Conservation (phyloP, 2,329 filamentous ascomycete genomes). For the Fusarium neocosmosporiellum region DNA sequence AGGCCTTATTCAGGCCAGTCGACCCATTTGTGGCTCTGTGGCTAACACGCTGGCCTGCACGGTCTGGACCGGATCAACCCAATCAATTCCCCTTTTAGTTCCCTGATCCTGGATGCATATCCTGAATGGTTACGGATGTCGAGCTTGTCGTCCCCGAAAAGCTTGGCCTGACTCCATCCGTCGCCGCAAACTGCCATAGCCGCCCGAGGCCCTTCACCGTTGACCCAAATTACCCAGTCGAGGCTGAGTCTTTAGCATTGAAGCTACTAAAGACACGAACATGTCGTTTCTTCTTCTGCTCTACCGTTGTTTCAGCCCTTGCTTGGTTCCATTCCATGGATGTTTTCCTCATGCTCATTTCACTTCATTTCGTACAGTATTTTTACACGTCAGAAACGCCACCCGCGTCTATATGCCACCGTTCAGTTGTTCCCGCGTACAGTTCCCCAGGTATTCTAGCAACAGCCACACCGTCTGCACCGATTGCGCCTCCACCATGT, state of each 20-base stretch:
- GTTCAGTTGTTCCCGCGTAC: conserved; percentile 11
- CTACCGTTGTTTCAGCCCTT: not conserved
- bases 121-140: not conserved
- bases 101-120: conserved; percentile 5
- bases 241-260: conserved; percentile 14
- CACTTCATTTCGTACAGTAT: conserved; percentile 22
- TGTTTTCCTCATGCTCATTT: not conserved
- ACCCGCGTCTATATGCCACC: conserved; percentile 31
- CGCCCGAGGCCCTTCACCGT: conserved; percentile 16
- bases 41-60: not conserved
- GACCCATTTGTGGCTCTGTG: conserved; percentile 16
- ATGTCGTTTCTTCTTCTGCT: conserved; percentile 18
- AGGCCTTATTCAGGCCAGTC: conserved; percentile 17
- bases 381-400: conserved; percentile 28
- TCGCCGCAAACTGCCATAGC: conserved; percentile 16
- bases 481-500: not conserved
- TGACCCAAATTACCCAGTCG: conserved; percentile 10
- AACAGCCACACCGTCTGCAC: conserved; percentile 5
- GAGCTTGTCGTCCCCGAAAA: conserved; percentile 28
- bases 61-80: conserved; percentile 34
- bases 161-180: conserved; percentile 4
- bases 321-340: not conserved
- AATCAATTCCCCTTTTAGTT: conserved; percentile 25
- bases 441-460: conserved; percentile 1
- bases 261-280: conserved; percentile 24